Conservation (phyloP, 768 basidiomycete species). For the Lactarius quietus region DNA sequence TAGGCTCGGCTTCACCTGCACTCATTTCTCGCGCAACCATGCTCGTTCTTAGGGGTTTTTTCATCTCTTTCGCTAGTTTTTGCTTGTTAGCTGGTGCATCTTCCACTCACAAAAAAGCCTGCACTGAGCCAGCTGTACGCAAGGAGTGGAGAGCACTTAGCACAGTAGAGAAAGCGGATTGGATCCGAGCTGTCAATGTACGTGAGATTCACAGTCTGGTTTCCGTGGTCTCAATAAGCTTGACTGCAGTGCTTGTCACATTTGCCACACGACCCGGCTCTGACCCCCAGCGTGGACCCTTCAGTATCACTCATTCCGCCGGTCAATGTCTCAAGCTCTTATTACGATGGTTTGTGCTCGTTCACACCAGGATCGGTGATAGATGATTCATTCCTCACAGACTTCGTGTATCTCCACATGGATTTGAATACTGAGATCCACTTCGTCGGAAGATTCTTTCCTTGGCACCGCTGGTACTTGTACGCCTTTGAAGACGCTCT, state of each 20-base stretch:
- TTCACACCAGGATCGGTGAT: neutral
- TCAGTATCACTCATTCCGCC: slow-evolving; percentile 21
- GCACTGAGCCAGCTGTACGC: slow-evolving; percentile 26
- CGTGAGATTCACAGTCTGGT: neutral
- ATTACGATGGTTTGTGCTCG: slow-evolving; percentile 21
- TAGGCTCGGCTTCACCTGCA: neutral
- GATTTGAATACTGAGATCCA: slow-evolving; percentile 32
- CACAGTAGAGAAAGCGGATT: slow-evolving; percentile 24
- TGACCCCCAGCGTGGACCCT: slow-evolving; percentile 13
- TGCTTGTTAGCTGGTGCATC: neutral
- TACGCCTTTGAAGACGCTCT: slow-evolving; percentile 26
- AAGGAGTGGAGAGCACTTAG: slow-evolving; percentile 29
- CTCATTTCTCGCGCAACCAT: neutral
- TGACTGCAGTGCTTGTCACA: slow-evolving; percentile 22
- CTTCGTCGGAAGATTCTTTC: slow-evolving; percentile 29
- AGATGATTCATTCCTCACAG: slow-evolving; percentile 4
- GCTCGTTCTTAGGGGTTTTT: neutral
- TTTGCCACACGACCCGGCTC: slow-evolving; percentile 21
- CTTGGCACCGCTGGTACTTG: slow-evolving; percentile 32
- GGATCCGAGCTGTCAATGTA: slow-evolving; percentile 31
- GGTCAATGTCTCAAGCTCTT: slow-evolving; percentile 22
- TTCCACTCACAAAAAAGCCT: neutral
- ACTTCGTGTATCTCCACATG: slow-evolving; percentile 31
- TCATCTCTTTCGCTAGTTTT: neutral
- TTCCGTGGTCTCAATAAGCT: neutral